Percentiles rank a stretch among this genome's conserved stretches.
phyloP scores from a whole-genome alignment of 495 filamentous ascomycete genomes.

The Trichoderma erinaceum region DNA sequence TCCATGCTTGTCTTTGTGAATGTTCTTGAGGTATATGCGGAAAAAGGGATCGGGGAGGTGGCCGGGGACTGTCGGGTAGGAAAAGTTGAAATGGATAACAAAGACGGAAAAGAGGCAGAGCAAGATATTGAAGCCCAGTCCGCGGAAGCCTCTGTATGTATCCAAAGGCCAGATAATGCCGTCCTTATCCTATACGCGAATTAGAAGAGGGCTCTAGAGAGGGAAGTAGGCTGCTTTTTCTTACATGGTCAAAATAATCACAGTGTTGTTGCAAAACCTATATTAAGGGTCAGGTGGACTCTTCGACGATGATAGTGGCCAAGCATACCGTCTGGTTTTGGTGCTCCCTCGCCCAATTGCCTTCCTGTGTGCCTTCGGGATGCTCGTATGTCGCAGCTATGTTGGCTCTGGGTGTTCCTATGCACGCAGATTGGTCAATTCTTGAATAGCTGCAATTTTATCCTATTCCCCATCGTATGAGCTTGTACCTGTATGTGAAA shows the following conservation, averaged over 20 bases:
- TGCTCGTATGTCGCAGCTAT: conserved; percentile 26
- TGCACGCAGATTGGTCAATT: not conserved
- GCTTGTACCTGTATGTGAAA: conserved; percentile 21
- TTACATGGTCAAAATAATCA: conserved; percentile 36
- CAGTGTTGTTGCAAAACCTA: conserved; percentile 43
- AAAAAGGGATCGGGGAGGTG: conserved; percentile 45
- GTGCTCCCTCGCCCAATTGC: conserved; percentile 21
- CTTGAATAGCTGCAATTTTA: not conserved
- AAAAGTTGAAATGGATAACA: conserved; percentile 46
- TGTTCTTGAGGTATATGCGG: conserved; percentile 41
- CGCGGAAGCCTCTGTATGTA: conserved; percentile 48
- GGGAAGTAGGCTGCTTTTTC: conserved; percentile 23
- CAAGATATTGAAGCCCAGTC: conserved; percentile 44
- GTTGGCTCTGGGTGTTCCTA: conserved; percentile 27
- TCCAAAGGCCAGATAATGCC: conserved; percentile 48
- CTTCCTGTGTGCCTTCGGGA: conserved; percentile 26
- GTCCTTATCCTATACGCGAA: conserved; percentile 35
- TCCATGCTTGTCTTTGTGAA: conserved; percentile 57
- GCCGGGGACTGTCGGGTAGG: conserved; percentile 42
- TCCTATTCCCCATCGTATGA: not conserved
- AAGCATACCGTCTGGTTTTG: conserved; percentile 22
- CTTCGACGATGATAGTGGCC: not conserved
- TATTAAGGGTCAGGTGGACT: not conserved
- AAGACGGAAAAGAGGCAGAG: conserved; percentile 39
- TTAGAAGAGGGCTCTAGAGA: conserved; percentile 26